These are phyloP conservation scores for Stenogyne calaminthoides DNA, from an alignment of 305 asterid genomes.

Conservation along the genomic window DNA sequence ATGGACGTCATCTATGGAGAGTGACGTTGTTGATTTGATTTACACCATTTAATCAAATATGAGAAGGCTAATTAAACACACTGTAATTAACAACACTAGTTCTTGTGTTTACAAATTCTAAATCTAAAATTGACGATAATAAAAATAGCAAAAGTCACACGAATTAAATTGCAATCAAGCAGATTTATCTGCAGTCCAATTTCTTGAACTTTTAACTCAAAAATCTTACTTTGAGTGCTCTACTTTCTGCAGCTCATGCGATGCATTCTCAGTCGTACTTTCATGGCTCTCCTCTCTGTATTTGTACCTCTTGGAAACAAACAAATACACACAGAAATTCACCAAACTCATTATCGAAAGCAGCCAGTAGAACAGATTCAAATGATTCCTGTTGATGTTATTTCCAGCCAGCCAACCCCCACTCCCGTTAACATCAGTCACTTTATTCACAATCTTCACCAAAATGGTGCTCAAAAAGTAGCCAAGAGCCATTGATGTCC, in stretches of 20 bases:
- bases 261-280: conserved; percentile 14
- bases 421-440: conserved; percentile 51
- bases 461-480: conserved; percentile 65
- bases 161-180: not conserved
- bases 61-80: not conserved
- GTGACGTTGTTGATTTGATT: not conserved
- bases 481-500: conserved; percentile 75
- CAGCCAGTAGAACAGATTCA: conserved; percentile 70
- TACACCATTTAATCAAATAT: not conserved
- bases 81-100: not conserved
- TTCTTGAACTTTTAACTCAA: not conserved
- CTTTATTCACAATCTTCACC: conserved; percentile 62
- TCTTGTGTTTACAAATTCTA: conserved; percentile 1
- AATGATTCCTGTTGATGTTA: conserved; percentile 62
- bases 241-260: conserved; percentile 22
- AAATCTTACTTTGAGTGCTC: not conserved
- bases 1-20: not conserved
- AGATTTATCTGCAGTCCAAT: not conserved
- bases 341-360: conserved; percentile 49
- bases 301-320: conserved; percentile 66
- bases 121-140: not conserved
- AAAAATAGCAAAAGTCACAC: not conserved
- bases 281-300: conserved; percentile 47
- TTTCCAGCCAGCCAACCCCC: conserved; percentile 80
- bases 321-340: conserved; percentile 56